A percentile compares a stretch with the other conserved stretches of the same genome.
Evolutionary conservation across 2,329 filamentous ascomycete species (phyloP).

Genomic region (Dryadomyces quercivorus): DNA sequence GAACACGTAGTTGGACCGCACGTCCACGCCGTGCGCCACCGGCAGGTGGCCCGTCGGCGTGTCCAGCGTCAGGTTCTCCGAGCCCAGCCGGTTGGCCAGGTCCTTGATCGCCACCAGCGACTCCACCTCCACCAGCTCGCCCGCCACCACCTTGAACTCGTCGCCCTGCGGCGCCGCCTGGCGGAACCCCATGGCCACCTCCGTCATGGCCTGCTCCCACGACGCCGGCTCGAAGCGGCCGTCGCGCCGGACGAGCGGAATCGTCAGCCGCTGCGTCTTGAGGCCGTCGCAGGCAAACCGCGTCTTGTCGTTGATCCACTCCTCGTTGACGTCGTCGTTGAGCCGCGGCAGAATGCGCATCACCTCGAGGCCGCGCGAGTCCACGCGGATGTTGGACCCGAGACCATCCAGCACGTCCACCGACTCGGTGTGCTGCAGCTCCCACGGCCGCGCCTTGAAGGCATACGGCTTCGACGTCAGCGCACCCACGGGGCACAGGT

Average conservation of each 20-base stretch:
- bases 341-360: conserved; percentile 88
- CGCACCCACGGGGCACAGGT: conserved; percentile 93
- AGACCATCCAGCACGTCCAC: conserved; percentile 89
- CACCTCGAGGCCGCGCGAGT: conserved; percentile 86
- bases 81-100: conserved; percentile 88
- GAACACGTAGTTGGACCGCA: conserved; percentile 91
- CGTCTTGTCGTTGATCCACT: conserved; percentile 99
- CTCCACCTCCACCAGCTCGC: conserved; percentile 84
- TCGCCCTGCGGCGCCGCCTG: conserved; percentile 73
- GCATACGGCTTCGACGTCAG: conserved; percentile 96
- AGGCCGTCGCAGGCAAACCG: conserved; percentile 93
- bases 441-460: conserved; percentile 94
- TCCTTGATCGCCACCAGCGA: conserved; percentile 95
- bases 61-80: conserved; percentile 89
- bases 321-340: conserved; percentile 97
- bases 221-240: conserved; percentile 85
- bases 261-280: conserved; percentile 90
- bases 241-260: conserved; percentile 76
- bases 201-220: conserved; percentile 89
- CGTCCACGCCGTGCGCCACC: conserved; percentile 81
- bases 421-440: conserved; percentile 90
- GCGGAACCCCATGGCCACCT: conserved; percentile 72
- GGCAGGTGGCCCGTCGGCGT: conserved; percentile 74
- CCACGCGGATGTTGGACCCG: conserved; percentile 88
- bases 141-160: conserved; percentile 92